phyloP scores from a whole-genome alignment of 441 rosid species.

The Dalechampia spathulata region DNA sequence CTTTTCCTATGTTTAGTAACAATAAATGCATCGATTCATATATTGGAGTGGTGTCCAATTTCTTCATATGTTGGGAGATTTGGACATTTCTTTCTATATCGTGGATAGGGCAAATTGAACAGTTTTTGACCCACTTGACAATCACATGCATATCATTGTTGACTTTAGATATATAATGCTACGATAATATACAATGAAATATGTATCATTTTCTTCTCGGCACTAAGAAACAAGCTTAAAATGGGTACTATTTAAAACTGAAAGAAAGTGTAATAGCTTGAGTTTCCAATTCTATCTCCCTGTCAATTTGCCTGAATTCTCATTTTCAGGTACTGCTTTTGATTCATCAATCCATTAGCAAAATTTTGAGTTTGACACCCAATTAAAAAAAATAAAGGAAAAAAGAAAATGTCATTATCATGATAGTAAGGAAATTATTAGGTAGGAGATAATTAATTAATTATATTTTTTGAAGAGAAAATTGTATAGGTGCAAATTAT shows the following conservation, averaged over 20 bases:
- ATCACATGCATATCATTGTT: background rate
- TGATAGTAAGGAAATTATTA: background rate
- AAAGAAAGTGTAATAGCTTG: background rate
- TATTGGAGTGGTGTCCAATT: background rate
- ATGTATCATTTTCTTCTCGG: too few relatives aligned
- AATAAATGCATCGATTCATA: background rate
- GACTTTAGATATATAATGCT: background rate
- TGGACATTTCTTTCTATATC: background rate
- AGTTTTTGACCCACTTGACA: background rate
- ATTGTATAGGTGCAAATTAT: too few relatives aligned
- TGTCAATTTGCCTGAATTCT: background rate
- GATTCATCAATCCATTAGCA: slow-evolving; percentile 5
- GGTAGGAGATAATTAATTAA: background rate
- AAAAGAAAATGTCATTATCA: background rate
- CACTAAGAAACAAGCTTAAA: too few relatives aligned
- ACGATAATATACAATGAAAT: too few relatives aligned
- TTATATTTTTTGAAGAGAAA: too few relatives aligned
- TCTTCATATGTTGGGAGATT: background rate
- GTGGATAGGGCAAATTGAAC: background rate
- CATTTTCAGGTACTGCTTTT: background rate
- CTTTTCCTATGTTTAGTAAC: background rate
- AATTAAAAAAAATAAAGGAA: background rate
- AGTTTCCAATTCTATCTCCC: background rate
- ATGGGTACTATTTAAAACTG: too few relatives aligned
- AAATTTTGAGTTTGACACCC: background rate